Evolutionary conservation across 768 basidiomycete genomes (phyloP), one percentile per base, ranked within the genome.

Genomic region (Amanita muscaria): DNA sequence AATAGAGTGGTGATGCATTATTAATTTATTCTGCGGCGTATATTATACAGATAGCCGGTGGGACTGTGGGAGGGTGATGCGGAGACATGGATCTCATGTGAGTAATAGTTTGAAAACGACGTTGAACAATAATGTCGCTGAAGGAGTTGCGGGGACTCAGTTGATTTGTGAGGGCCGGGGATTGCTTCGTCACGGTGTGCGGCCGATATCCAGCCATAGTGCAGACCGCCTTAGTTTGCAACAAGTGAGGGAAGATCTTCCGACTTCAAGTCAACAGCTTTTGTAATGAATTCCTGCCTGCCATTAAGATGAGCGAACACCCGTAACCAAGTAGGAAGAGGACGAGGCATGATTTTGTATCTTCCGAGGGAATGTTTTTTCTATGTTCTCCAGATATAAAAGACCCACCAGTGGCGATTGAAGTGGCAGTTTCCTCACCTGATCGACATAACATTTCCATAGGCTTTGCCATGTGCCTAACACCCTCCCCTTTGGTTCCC

Each of bases 151-250:
- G 3, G 10, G 4, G 14, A 77, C 88, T 56, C 44, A 94, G 92
- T 96, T 93, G 65, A 94, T 94, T 57, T 96, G 69, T 31, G 90
- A 91, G 15, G 93, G 93, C 55, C 91, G 89, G 23, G 93, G 93
- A 59, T 86, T 89, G 59, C 89, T 92, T 54, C 85, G 72, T 42
- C 76, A 64, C 91, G 96, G 57, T 97, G 93, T 58, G 97, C 88
- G 59, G 93, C 68, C 23, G 94, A 94, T 57, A 98, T 91, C 90
- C 93, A 98, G 52, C 83, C 84, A 54, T 92, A 96, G 66, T 96
- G 91, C 42, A 96, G 60, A 56, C 91, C 74, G 48, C 86, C 89
- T 92, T 96, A 56, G 33, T 3, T 36, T 16, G 19, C 19, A 32
- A 6, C 7, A 25, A 31, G 9, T 16, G 39, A 25, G 12, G 30